A percentile compares a stretch with the other conserved stretches of the same genome.
phyloP scores from a whole-genome alignment of 148 eudicot species.

The Diospyros lotus region DNA sequence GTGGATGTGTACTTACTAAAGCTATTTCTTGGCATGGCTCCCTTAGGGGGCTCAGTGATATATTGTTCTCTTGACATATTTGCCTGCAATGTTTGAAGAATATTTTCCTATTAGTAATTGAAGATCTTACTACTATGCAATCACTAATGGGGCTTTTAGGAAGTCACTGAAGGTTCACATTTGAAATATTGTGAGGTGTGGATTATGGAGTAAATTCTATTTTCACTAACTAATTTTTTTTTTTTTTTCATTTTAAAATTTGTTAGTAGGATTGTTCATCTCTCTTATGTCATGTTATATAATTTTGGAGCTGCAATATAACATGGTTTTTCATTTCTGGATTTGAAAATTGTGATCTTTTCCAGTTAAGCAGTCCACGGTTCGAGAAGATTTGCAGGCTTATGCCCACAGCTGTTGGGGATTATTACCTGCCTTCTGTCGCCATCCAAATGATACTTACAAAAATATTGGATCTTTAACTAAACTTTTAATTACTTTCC shows the following conservation, averaged over 20 bases:
- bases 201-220: not conserved
- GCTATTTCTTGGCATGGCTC: too few species aligned
- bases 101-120: not conserved
- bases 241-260: not conserved
- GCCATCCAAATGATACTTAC: conserved; percentile 57
- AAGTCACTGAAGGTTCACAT: not conserved
- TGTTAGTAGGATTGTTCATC: not conserved
- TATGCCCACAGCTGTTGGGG: conserved; percentile 62
- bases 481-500: conserved; percentile 39
- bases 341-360: conserved; percentile 30
- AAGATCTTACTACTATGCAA: not conserved
- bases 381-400: conserved; percentile 67
- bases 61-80: too few species aligned
- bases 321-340: conserved; percentile 9
- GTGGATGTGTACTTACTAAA: too few species aligned
- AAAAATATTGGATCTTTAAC: conserved; percentile 47
- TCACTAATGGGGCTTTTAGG: not conserved
- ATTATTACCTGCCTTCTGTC: conserved; percentile 85
- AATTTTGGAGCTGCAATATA: not conserved
- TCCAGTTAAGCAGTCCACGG: conserved; percentile 64
- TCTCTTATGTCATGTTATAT: conserved; percentile 1
- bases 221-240: not conserved
- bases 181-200: not conserved
- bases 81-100: not conserved
- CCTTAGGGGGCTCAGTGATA: too few species aligned